Evolutionary conservation across 805 yeast species (phyloP).

Genomic region (Kodamaea leandrae): DNA sequence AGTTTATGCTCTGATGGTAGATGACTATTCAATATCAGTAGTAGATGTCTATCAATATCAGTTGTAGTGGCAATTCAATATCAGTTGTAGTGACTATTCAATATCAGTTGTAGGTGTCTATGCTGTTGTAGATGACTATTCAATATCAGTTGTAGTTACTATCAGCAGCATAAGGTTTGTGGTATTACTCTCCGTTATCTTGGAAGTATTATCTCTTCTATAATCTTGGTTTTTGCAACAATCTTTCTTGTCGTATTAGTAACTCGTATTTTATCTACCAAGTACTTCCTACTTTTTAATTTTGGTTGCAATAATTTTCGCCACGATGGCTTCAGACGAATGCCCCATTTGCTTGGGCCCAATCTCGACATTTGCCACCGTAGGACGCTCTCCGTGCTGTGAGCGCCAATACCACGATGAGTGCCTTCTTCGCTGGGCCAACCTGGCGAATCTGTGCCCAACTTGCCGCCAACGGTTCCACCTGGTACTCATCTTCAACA

Average conservation of each 20-base stretch:
- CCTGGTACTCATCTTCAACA: slow-evolving; percentile 31
- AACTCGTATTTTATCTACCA: no score
- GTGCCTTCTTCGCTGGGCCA: slow-evolving; percentile 59
- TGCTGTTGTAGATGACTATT: no score
- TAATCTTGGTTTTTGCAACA: no score
- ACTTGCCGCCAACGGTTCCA: slow-evolving; percentile 53
- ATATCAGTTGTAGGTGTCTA: background rate
- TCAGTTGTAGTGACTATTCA: no score
- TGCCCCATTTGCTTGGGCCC: slow-evolving; percentile 63
- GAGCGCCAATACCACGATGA: slow-evolving; percentile 45
- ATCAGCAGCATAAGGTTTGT: no score
- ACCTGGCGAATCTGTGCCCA: slow-evolving; percentile 58
- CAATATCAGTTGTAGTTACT: no score
- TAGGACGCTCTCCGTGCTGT: slow-evolving; percentile 14
- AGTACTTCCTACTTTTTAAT: no score
- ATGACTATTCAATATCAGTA: background rate
- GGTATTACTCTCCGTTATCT: no score
- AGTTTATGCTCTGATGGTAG: background rate
- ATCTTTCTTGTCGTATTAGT: no score
- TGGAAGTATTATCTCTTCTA: no score
- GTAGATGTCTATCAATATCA: background rate
- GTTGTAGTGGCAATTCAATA: no score
- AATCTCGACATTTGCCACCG: slow-evolving; percentile 6
- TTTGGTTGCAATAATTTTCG: no score
- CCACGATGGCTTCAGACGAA: slow-evolving; percentile 19